Evolutionary conservation across 306 rosid species (phyloP).

Genomic region (Quillaja saponaria): DNA sequence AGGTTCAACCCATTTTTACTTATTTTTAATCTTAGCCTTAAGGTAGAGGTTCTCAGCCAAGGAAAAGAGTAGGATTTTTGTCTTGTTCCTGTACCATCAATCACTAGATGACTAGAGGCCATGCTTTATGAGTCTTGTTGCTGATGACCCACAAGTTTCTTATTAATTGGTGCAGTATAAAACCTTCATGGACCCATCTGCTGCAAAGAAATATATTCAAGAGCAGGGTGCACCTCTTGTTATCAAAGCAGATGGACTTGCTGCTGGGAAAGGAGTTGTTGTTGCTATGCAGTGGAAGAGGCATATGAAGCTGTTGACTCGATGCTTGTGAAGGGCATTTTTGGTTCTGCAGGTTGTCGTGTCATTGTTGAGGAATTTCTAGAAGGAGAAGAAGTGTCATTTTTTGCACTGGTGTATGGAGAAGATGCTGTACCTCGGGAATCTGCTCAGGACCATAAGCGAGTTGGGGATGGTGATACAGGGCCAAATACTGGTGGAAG

Average conservation of each 20-base stretch:
- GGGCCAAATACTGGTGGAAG: constrained; percentile 99
- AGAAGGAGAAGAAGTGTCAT: constrained; percentile 96
- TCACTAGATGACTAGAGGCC: no score
- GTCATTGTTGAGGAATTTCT: constrained; percentile 84
- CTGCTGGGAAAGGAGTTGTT: constrained; percentile 95
- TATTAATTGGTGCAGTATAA: constrained; percentile 62
- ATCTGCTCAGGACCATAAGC: constrained; percentile 97
- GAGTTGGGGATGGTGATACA: constrained; percentile 90
- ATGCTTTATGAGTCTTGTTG: neutral
- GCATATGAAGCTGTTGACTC: constrained; percentile 92
- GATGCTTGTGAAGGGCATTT: constrained; percentile 81
- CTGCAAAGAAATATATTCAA: constrained; percentile 80
- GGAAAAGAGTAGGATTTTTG: no score
- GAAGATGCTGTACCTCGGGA: constrained; percentile 90
- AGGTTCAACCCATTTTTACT: no score
- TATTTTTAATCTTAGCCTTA: no score
- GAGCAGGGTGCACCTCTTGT: constrained; percentile 89
- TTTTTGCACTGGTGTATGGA: constrained; percentile 93
- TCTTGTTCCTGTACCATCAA: no score
- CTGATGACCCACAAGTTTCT: constrained; percentile 3
- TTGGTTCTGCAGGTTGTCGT: constrained; percentile 87
- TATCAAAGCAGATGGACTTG: constrained; percentile 91
- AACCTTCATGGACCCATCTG: constrained; percentile 70
- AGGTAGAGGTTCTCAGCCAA: no score
- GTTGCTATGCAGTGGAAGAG: constrained; percentile 77